Evolutionary conservation across 176 grass and related monocot species (phyloP).

Genomic region (Juncus inflexus): DNA sequence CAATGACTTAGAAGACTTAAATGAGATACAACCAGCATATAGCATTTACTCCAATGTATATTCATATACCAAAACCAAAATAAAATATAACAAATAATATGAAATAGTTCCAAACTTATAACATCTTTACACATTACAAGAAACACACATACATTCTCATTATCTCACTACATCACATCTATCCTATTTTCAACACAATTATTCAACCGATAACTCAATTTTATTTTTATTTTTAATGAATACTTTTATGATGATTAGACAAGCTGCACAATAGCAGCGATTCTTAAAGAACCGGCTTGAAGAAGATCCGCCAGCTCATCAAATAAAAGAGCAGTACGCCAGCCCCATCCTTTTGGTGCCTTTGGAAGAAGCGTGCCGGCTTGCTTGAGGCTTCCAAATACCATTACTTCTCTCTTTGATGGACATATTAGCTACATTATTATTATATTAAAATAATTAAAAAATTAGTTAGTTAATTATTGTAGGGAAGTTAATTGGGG

Average conservation of each 20-base stretch:
- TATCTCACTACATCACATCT: no score
- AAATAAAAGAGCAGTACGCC: slow-evolving; percentile 90
- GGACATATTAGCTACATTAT: slow-evolving; percentile 78
- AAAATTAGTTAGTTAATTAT: no score
- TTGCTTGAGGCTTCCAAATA: slow-evolving; percentile 91
- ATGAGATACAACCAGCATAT: no score
- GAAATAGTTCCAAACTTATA: no score
- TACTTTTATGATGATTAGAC: slow-evolving; percentile 35
- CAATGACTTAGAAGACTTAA: no score
- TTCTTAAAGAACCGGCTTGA: slow-evolving; percentile 69
- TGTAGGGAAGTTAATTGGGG: not conserved
- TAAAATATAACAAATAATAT: no score
- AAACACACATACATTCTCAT: no score
- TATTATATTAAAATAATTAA: slow-evolving; percentile 13
- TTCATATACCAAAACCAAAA: no score
- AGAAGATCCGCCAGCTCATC: slow-evolving; percentile 88
- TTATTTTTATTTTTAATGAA: not conserved
- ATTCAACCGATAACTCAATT: not conserved
- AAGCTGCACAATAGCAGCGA: slow-evolving; percentile 80
- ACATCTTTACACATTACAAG: no score
- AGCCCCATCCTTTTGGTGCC: slow-evolving; percentile 96
- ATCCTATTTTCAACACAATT: no score
- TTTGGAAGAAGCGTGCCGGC: slow-evolving; percentile 88
- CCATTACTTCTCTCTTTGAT: slow-evolving; percentile 88
- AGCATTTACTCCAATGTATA: no score